phyloP scores from a whole-genome alignment of 1,284 basidiomycete genomes.

The Melampsora americana region DNA sequence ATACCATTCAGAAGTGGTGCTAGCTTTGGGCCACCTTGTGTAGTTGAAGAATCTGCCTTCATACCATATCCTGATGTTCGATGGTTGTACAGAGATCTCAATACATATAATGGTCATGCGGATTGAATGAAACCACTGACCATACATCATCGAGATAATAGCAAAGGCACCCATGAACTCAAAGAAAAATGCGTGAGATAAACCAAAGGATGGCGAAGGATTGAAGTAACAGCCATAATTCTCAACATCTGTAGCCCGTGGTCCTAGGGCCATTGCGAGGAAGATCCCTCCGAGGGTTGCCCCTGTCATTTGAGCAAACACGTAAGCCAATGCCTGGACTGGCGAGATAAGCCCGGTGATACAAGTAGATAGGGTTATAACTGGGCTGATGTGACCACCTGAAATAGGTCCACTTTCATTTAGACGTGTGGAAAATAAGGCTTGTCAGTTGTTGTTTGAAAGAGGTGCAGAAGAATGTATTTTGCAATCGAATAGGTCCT shows the following conservation, averaged over 20 bases:
- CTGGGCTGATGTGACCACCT: slow-evolving; percentile 26
- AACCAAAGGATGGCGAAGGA: slow-evolving; percentile 5
- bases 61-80: not conserved
- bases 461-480: too few species aligned
- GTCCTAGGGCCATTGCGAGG: slow-evolving; percentile 7
- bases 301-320: slow-evolving; percentile 21
- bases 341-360: slow-evolving; percentile 17
- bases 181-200: slow-evolving; percentile 9
- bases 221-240: slow-evolving; percentile 30
- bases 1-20: slow-evolving; percentile 16
- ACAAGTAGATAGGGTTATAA: slow-evolving; percentile 24
- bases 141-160: slow-evolving; percentile 27
- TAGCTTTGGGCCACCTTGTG: slow-evolving; percentile 3
- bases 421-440: not conserved
- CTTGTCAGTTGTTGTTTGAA: not conserved
- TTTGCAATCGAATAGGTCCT: not conserved
- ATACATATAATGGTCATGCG: not conserved
- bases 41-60: not conserved
- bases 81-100: not conserved
- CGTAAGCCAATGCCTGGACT: slow-evolving; percentile 5
- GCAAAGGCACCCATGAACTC: slow-evolving; percentile 28
- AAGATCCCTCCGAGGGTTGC: slow-evolving; percentile 16
- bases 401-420: slow-evolving; percentile 12
- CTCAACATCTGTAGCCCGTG: not conserved
- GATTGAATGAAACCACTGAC: not conserved